These are phyloP conservation scores for Abrus precatorius DNA, from an alignment of 306 rosid genomes.

Conservation along the genomic window DNA sequence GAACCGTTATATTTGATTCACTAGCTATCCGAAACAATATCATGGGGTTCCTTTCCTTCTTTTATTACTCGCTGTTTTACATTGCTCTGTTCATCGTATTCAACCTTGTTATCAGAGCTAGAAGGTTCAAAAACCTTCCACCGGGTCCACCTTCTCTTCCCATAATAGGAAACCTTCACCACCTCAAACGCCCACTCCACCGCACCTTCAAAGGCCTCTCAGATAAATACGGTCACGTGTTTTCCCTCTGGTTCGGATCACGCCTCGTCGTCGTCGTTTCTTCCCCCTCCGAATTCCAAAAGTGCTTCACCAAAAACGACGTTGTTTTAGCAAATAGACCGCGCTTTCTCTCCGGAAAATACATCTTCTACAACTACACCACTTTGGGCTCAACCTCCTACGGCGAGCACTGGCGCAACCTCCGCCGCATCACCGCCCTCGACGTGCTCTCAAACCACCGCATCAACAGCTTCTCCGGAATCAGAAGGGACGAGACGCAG, in stretches of 20 bases:
- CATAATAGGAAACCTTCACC: slow-evolving; percentile 69
- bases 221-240: slow-evolving; percentile 47
- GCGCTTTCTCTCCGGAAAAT: slow-evolving; percentile 44
- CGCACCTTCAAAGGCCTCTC: slow-evolving; percentile 51
- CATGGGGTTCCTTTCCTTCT: slow-evolving; percentile 1
- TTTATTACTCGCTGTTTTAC: slow-evolving; percentile 16
- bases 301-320: slow-evolving; percentile 73
- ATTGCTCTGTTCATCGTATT: not conserved
- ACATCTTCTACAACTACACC: slow-evolving; percentile 65
- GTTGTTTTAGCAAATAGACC: slow-evolving; percentile 63
- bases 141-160: slow-evolving; percentile 64
- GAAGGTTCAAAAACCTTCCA: slow-evolving; percentile 50
- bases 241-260: slow-evolving; percentile 50
- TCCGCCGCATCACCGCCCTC: slow-evolving; percentile 63
- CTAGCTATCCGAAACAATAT: no score
- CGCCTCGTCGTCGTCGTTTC: slow-evolving; percentile 57
- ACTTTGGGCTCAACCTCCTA: slow-evolving; percentile 46
- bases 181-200: slow-evolving; percentile 53
- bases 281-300: slow-evolving; percentile 44
- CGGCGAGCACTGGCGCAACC: slow-evolving; percentile 79
- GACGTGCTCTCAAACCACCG: slow-evolving; percentile 64
- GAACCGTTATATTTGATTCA: no score
- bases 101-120: not conserved
- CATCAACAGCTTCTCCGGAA: slow-evolving; percentile 41
- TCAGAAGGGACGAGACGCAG: slow-evolving; percentile 54